Percentiles rank a stretch among this genome's conserved stretches.
Evolutionary conservation across 2,329 filamentous ascomycete species (phyloP).

Genomic region (Sarocladium kiliense): DNA sequence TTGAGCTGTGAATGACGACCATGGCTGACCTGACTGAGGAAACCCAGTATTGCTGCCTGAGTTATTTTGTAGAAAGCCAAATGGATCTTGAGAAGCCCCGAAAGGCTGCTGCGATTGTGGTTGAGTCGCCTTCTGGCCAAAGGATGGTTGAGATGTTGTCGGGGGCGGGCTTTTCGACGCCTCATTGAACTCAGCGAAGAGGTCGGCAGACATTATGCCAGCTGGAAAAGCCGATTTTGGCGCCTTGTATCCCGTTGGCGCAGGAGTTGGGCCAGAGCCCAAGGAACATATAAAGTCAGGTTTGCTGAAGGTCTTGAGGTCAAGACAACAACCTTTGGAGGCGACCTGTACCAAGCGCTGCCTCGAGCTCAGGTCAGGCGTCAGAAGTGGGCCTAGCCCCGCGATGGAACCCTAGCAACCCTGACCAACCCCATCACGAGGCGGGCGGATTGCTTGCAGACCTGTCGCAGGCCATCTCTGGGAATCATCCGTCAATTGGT

Average conservation of each 20-base stretch:
- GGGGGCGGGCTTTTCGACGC: constrained; percentile 32
- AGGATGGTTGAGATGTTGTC: background rate
- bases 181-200: constrained; percentile 58
- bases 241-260: background rate
- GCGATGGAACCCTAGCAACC: background rate
- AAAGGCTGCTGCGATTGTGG: background rate
- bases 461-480: too few species aligned
- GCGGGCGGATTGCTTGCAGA: too few species aligned
- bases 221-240: background rate
- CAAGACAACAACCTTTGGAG: background rate
- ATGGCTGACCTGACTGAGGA: background rate
- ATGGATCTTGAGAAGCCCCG: background rate
- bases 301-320: background rate
- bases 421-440: too few species aligned
- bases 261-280: background rate
- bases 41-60: background rate
- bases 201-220: constrained; percentile 56
- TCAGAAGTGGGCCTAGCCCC: background rate
- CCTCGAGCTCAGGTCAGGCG: background rate
- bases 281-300: background rate
- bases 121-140: background rate
- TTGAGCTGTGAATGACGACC: background rate
- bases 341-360: background rate
- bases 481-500: too few species aligned
- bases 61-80: background rate